Evolutionary conservation across 148 eudicot species (phyloP).

Genomic region (Salicornia ramosissima): DNA sequence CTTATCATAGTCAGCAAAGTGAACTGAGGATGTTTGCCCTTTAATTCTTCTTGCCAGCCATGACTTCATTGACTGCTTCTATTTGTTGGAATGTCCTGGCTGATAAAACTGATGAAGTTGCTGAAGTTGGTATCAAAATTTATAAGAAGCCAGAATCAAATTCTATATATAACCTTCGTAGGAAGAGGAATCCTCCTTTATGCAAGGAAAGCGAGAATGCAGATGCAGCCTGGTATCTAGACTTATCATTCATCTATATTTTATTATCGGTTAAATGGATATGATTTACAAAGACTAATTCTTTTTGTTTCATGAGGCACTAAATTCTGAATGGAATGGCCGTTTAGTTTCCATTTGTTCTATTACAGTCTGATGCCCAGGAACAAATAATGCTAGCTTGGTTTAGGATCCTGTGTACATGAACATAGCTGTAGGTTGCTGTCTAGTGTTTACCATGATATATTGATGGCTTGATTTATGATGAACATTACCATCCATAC

Average conservation of each 20-base stretch:
- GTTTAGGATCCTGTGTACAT: not conserved
- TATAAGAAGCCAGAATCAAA: constrained; percentile 91
- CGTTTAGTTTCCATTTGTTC: not conserved
- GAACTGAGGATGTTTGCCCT: constrained; percentile 8
- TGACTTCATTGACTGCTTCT: constrained; percentile 65
- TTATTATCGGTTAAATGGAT: not conserved
- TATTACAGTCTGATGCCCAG: not conserved
- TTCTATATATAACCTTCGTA: constrained; percentile 66
- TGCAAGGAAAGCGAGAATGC: constrained; percentile 90
- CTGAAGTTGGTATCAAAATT: constrained; percentile 74
- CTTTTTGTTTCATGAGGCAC: not conserved
- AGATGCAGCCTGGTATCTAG: constrained; percentile 74
- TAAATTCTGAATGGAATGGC: not conserved
- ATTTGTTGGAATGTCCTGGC: constrained; percentile 94
- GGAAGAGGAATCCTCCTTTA: constrained; percentile 77
- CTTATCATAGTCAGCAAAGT: not conserved
- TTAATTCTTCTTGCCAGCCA: constrained; percentile 46
- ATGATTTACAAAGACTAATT: not conserved
- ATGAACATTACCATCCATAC: not conserved
- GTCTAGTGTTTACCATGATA: not conserved
- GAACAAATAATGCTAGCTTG: no score
- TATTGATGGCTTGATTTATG: no score
- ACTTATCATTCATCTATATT: not conserved
- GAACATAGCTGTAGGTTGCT: no score
- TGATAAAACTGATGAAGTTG: constrained; percentile 82